Percentiles rank a stretch among this genome's conserved stretches.
phyloP scores from a whole-genome alignment of 1,284 basidiomycete species.

The Rhodotorula sp. region DNA sequence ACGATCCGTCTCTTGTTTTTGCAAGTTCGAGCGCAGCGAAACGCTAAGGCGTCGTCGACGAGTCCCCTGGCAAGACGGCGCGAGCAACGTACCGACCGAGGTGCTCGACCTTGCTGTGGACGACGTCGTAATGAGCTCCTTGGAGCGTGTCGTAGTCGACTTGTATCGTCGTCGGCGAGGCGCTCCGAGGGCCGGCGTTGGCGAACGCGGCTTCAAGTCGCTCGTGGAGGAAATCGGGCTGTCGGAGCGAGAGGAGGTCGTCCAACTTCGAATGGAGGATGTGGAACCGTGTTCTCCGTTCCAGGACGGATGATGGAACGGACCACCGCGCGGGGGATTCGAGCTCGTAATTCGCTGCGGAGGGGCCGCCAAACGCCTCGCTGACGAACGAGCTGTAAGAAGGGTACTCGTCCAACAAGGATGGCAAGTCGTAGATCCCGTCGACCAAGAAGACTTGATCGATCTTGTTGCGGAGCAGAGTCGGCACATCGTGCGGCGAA shows the following conservation, averaged over 20 bases:
- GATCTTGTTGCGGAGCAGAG: constrained; percentile 14
- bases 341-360: neutral
- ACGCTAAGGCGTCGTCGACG: too few species aligned
- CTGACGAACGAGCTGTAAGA: constrained; percentile 30
- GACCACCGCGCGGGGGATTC: constrained; percentile 37
- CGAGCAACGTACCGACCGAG: constrained; percentile 9
- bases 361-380: constrained; percentile 23
- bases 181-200: neutral
- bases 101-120: constrained; percentile 8
- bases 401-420: constrained; percentile 38
- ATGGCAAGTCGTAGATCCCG: constrained; percentile 39
- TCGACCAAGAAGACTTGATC: constrained; percentile 23
- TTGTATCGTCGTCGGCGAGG: constrained; percentile 4
- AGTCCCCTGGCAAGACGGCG: neutral
- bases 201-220: neutral
- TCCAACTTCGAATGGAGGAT: constrained; percentile 26
- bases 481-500: constrained; percentile 6
- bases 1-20: too few species aligned
- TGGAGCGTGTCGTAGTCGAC: constrained; percentile 33
- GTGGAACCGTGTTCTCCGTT: neutral
- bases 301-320: neutral
- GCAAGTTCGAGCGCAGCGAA: too few species aligned
- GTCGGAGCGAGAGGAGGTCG: constrained; percentile 25
- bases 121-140: constrained; percentile 26
- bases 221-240: constrained; percentile 23